Evolutionary conservation across 805 yeast genomes (phyloP), one percentile per base, ranked within the genome.

Genomic region (Lachancea mirantina): DNA sequence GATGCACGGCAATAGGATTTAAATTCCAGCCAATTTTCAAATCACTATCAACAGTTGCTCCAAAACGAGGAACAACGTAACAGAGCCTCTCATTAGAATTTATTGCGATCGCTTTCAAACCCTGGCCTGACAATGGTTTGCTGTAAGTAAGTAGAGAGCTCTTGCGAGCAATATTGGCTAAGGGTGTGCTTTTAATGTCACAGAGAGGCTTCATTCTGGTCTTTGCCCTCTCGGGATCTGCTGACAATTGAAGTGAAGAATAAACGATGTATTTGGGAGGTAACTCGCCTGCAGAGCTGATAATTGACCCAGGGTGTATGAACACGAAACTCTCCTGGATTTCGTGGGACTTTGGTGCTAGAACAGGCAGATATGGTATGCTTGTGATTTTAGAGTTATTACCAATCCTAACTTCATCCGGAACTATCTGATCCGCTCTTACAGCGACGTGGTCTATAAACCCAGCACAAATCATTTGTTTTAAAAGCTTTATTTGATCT

Each of bases 381-480:
- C 66, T 72, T 34, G 66, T 70, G 23, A 79, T 67, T 25, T 61
- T 65, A 4, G 79, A 64, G 32, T 70, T 76, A 40, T 79, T 80
- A 2, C 79, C 63, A 3, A 79, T 57, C 28, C 59, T 64, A 6
- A 75, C 65, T 13, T 82, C 94, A 1, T 76, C 64, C 13, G 83
- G 76, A 5, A 76, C 59, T 19, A 76, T 45, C n/a, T 36, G 39
- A 49, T 88, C 96, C 1, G 84, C 88, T 40, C 97, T 68, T 10
- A 84, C 72, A 1, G 94, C 94, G 14, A 89, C 71, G 51, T 84
- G 94, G 55, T 92, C 99, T 23, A 92, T 68, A 48, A 83, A 92
- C 0, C 97, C 98, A 0, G 96, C 79, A 5, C 95, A 74, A 3
- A 89, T 67, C 76, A 92, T 88, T 59, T 92, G 99, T 50, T 85